Evolutionary conservation across 345 rosid species (phyloP), one percentile per base, ranked within the genome.

Genomic region (Pistacia integerrima): DNA sequence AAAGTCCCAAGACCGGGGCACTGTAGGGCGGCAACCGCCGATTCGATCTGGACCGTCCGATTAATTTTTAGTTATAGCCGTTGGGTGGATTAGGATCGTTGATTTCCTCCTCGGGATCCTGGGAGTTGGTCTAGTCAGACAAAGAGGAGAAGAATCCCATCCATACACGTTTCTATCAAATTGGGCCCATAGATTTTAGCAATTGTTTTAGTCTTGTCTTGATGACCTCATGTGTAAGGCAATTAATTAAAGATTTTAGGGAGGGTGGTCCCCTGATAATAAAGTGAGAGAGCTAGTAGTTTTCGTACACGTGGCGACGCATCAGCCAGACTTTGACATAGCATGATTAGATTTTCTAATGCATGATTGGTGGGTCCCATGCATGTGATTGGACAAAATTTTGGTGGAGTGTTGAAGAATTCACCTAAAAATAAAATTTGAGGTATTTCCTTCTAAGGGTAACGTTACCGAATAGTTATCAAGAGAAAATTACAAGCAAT

Each of bases 11-110:
- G 75, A 81, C 85, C 79, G 80, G 84, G 74, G 63, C 73, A 80
- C 83, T 67, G 79, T 59, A 81, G 93, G 98, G 80, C 92, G 97
- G 95, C 90, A 72, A 81, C 98, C 97, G 98, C 88, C 94, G 33
- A 74, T 63, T 61, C 30, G 44, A 78, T 66, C 0, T 16, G 1
- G 80, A 67, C 91, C 91, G 87, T 89, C 74, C 74, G 93, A 90
- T 92, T 44, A 33, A 14, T 12, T 57, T 73, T 66, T 72, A 49
- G 79, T 80, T 76, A 74, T 81, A 72, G 86, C 88, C 90, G 87
- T 74, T 87, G 78, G 73, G 83, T 62, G 55, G 76, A 81, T 83
- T 67, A 7, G 44, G 76, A 66, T 90, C 97, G 92, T 86, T 76
- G 84, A 87, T 86, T 48, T 16, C 0, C 17, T 55, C 79, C 74